Base-by-base conservation (phyloP, 345 rosid genomes). In the Alliaria petiolata region DNA sequence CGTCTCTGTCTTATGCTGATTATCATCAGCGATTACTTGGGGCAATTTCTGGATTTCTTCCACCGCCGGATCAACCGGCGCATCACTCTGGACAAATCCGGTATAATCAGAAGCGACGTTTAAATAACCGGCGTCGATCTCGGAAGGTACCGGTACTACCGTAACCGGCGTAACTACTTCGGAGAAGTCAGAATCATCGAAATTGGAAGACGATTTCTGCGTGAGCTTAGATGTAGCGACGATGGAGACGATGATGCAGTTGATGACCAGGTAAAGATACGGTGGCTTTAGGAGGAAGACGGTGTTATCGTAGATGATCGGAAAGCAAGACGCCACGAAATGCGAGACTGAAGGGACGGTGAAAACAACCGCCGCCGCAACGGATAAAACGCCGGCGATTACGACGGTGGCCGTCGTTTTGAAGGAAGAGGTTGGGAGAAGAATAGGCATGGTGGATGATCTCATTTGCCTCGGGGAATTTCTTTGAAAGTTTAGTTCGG, bases 231-330 rank as follows among this genome's bases (percentile, higher is more conserved):
- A 86, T 25, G 99, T 86, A 39, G 96, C 96, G 34, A 84, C 76
- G 57, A 95, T 89, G 55, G 87, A 81, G 78, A 95, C 77, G 84
- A 95, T 89, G 74, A 95, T 95, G 59, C 71, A 79, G 79, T 95
- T 91, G 77, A 89, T 55, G 65, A 91, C 62, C 43, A 95, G 55
- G 82, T 91, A 95, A 57, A 95, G 86, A 77, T 80, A 95, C 12
- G 93, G 96, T 1, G 95, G 99, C 44, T 81, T 74, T 12, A 91
- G 76, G 74, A 89, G 87, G 6, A 82, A 76, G 14, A 77, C 65
- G 0, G 82, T 13, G 59, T 72, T 56, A 70, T 70, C 77, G 55
- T 88, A 85, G 5, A 83, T 10, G 6, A 70, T 17, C 31, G 91
- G 95, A 13, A 77, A 63, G 2, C 72, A 86, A 52, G 80, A 75